These are phyloP conservation scores for Microdochium bolleyi DNA, from an alignment of 2,329 filamentous ascomycete species.

Conservation along the genomic window DNA sequence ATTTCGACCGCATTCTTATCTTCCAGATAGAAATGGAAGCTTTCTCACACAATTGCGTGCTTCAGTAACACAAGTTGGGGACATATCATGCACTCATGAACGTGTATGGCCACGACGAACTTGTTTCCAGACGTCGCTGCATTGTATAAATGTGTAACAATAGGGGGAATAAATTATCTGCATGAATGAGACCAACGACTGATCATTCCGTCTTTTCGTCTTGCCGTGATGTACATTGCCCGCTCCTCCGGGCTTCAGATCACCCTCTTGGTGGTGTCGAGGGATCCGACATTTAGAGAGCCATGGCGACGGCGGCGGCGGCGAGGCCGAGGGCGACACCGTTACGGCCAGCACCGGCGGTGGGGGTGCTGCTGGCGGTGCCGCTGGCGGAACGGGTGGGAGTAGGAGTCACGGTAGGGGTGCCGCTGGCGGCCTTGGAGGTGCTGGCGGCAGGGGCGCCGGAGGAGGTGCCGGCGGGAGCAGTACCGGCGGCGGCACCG, in stretches of 20 bases:
- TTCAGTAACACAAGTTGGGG: no score
- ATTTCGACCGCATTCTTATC: no score
- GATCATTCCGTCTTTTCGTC: neutral
- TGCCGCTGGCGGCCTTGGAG: slow-evolving; percentile 1
- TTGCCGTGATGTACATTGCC: neutral
- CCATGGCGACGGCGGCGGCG: slow-evolving; percentile 19
- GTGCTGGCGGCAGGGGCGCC: slow-evolving; percentile 3
- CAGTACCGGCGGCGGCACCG: neutral
- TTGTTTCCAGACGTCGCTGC: no score
- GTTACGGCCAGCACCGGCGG: slow-evolving; percentile 7
- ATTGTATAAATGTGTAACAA: no score
- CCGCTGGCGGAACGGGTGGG: slow-evolving; percentile 2
- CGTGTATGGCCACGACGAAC: no score
- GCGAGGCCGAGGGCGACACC: slow-evolving; percentile 17
- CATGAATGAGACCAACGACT: no score
- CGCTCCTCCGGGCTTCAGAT: no score
- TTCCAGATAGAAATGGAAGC: no score
- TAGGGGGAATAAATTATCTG: no score
- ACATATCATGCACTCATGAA: no score
- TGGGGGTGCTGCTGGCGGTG: slow-evolving; percentile 8
- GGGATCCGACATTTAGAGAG: slow-evolving; percentile 17
- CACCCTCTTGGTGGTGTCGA: no score
- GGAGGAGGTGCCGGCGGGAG: slow-evolving; percentile 3
- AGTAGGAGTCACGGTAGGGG: neutral
- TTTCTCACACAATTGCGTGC: no score